Conservation (phyloP, 179 eudicot species). For the Gypsophila paniculata region DNA sequence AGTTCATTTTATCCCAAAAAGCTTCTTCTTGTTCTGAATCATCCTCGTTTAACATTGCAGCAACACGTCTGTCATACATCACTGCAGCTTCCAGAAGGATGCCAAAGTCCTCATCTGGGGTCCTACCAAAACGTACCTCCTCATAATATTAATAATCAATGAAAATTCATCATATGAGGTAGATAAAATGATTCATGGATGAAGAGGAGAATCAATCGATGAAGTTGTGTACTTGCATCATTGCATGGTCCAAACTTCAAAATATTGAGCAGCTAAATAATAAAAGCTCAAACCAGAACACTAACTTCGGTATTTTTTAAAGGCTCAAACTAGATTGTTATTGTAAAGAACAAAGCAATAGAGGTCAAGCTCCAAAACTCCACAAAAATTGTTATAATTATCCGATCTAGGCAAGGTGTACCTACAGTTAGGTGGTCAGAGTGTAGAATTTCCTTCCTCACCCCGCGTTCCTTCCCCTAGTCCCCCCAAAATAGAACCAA, state of each 20-base stretch:
- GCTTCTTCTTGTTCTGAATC: slow-evolving; percentile 56
- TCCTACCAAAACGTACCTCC: slow-evolving; percentile 49
- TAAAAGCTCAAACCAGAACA: background rate
- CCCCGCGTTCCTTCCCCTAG: background rate
- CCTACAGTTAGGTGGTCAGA: background rate
- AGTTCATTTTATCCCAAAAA: slow-evolving; percentile 54
- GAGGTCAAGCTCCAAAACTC: background rate
- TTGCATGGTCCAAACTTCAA: background rate
- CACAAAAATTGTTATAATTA: background rate
- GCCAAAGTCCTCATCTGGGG: slow-evolving; percentile 94
- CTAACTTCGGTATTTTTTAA: background rate
- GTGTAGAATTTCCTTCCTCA: background rate
- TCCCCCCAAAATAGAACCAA: background rate
- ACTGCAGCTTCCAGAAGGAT: slow-evolving; percentile 96
- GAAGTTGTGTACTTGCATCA: background rate
- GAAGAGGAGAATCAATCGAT: background rate
- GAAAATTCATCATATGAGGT: background rate
- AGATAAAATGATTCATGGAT: background rate
- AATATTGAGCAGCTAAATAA: background rate
- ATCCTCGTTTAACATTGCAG: slow-evolving; percentile 73
- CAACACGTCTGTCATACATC: slow-evolving; percentile 95
- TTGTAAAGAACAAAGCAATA: background rate
- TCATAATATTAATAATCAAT: slow-evolving; percentile 12
- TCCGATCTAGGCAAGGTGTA: background rate
- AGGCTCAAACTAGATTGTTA: background rate